Conservation (phyloP, 177 flowering plant species). For the Tripterygium wilfordii region DNA sequence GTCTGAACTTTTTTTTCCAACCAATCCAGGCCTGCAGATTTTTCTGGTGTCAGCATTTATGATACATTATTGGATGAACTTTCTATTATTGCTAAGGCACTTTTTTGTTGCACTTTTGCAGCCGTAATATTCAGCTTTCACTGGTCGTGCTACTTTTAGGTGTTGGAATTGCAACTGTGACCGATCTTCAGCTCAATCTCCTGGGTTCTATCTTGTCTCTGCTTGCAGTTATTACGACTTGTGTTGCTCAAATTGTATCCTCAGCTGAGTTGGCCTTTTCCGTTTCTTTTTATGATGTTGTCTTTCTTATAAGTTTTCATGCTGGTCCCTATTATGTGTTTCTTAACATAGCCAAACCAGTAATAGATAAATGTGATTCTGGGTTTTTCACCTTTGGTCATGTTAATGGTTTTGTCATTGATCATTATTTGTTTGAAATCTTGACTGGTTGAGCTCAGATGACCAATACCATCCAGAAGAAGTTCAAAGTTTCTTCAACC, state of each 20-base stretch:
- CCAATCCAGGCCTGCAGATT: too few relatives aligned
- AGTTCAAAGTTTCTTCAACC: slow-evolving; percentile 93
- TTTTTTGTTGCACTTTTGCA: slow-evolving; percentile 24
- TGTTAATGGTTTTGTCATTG: not conserved
- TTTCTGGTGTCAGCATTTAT: not conserved
- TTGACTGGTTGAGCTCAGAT: slow-evolving; percentile 62
- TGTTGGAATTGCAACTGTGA: slow-evolving; percentile 92
- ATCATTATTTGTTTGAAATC: slow-evolving; percentile 31
- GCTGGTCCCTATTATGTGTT: not conserved
- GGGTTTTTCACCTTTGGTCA: not conserved
- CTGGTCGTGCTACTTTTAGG: slow-evolving; percentile 74
- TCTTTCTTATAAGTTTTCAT: not conserved
- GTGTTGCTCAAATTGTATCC: slow-evolving; percentile 99
- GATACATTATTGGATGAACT: not conserved
- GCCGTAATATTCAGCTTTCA: slow-evolving; percentile 73
- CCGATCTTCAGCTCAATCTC: slow-evolving; percentile 86
- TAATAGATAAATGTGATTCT: not conserved
- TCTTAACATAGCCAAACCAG: not conserved
- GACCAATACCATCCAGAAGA: slow-evolving; percentile 97
- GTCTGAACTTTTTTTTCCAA: too few relatives aligned
- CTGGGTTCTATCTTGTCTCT: slow-evolving; percentile 45
- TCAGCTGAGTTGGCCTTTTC: slow-evolving; percentile 11
- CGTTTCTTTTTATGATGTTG: not conserved
- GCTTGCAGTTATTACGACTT: slow-evolving; percentile 91
- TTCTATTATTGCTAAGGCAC: not conserved